Conservation (phyloP, 2,329 filamentous ascomycete genomes). For the Drechslerella dactyloides region DNA sequence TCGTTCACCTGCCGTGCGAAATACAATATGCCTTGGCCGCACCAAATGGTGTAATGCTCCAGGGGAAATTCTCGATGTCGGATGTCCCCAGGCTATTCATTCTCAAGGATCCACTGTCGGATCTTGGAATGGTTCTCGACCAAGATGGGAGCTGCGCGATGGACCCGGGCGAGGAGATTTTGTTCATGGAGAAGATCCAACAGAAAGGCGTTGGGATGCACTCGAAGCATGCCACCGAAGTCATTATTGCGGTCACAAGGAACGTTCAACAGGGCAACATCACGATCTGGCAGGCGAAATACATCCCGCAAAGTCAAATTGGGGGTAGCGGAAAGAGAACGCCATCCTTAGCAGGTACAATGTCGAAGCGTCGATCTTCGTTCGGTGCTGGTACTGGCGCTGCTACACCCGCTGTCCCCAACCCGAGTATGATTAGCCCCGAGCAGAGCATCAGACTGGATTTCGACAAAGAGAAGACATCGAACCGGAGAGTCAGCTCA, state of each 20-base stretch:
- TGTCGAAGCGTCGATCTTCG: constrained; percentile 70
- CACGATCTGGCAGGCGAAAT: constrained; percentile 82
- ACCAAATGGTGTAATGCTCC: constrained; percentile 81
- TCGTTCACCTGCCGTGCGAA: constrained; percentile 93
- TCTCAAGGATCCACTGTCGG: constrained; percentile 81
- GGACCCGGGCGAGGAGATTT: constrained; percentile 77
- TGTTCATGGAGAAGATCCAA: constrained; percentile 72
- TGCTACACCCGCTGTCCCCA: constrained; percentile 71
- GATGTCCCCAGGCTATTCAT: constrained; percentile 79
- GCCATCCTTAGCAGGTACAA: constrained; percentile 65
- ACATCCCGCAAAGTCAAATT: constrained; percentile 70
- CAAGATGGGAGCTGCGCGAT: constrained; percentile 65
- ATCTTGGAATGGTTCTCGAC: constrained; percentile 82
- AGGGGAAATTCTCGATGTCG: constrained; percentile 68
- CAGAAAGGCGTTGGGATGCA: constrained; percentile 65
- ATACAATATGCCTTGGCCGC: constrained; percentile 85
- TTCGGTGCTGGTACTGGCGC: constrained; percentile 74
- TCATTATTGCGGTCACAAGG: constrained; percentile 79
- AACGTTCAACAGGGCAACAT: constrained; percentile 79
- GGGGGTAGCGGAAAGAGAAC: constrained; percentile 62
- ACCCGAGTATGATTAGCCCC: constrained; percentile 75
- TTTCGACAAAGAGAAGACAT: constrained; percentile 63
- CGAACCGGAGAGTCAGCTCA: constrained; percentile 85
- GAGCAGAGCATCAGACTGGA: constrained; percentile 72
- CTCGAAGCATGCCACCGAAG: constrained; percentile 58